Base-by-base conservation (phyloP, 1,284 basidiomycete genomes). In the Vanrija sp. region DNA sequence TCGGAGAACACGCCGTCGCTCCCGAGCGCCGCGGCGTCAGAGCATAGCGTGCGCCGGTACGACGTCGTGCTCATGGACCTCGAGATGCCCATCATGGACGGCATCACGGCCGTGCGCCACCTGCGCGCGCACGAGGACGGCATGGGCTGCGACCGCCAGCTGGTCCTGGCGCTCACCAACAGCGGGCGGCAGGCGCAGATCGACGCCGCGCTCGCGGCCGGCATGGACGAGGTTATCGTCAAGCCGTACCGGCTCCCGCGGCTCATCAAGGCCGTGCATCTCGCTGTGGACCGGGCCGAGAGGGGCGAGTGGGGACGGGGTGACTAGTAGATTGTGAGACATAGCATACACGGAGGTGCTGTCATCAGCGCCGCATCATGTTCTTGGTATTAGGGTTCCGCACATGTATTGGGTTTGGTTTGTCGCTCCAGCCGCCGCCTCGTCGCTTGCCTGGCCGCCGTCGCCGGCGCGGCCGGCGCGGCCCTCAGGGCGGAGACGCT, bases 11-110 rank as follows among this genome's bases (percentile, higher is more conserved):
- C 10, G 31, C 31, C 31, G 10, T 12, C 9, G 9, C 31, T 31
- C 12, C 31, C 31, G 25, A 27, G 25, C 31, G 9, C 15, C 18
- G 14, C 45, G n/a, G 18, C 48, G 31, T 31, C 31, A 4, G 54
- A 3, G 48, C 10, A 57, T 46, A 38, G 46, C 62, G 3, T 57
- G 55, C 20, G 45, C 24, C 50, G 41, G 24, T 64, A 59, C 49
- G 63, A 65, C 48, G 57, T 56, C 6, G 45, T 66, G 6, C 51
- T 64, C 36, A 65, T 66, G 65, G 63, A 64, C 44, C 53, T 66
- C 24, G 65, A 66, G 49, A 66, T 66, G 66, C 66, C 66, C 0
- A 64, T 73, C n/a, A 74, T 75, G 73, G 71, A 74, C 51, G 73
- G 72, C 1, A 51, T 75, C 15, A 71, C 69, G 2, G 69, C 72